A percentile compares a stretch with the other conserved stretches of the same genome.
phyloP scores from a whole-genome alignment of 148 eudicot species.

The Camellia granthamiana region DNA sequence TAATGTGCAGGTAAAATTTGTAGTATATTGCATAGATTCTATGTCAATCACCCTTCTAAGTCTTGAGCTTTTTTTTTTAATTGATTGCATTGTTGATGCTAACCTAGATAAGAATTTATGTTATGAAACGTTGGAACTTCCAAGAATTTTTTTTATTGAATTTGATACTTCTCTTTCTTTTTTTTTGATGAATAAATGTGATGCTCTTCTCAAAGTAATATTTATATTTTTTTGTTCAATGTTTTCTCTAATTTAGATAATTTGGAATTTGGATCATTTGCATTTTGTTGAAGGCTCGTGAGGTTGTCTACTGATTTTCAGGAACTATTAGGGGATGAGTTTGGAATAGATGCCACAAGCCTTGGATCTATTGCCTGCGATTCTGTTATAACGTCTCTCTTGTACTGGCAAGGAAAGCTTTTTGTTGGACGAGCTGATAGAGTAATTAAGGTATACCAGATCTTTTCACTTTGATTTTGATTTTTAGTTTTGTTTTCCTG shows the following conservation, averaged over 20 bases:
- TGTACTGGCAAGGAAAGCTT: constrained; percentile 61
- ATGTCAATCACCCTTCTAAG: too few relatives aligned
- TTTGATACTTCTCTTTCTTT: background rate
- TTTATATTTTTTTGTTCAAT: background rate
- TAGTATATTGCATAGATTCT: too few relatives aligned
- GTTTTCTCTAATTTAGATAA: background rate
- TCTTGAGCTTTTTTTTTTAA: too few relatives aligned
- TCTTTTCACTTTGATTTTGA: background rate
- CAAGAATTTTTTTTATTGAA: too few relatives aligned
- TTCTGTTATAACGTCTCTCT: constrained; percentile 67
- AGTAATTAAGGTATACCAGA: constrained; percentile 74
- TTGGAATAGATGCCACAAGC: constrained; percentile 36
- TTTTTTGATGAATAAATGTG: too few relatives aligned
- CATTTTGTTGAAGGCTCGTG: constrained; percentile 4
- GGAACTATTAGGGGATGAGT: constrained; percentile 51
- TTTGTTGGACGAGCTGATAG: constrained; percentile 67
- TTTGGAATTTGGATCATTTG: background rate
- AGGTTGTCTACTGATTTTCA: constrained; percentile 20
- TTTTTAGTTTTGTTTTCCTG: background rate
- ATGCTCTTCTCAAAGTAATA: background rate
- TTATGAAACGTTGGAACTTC: background rate
- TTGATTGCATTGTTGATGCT: too few relatives aligned
- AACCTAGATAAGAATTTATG: too few relatives aligned
- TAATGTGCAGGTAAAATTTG: too few relatives aligned
- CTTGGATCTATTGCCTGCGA: constrained; percentile 64